Conservation (phyloP, 257 asterid genomes). For the Solanum medicagineum region DNA sequence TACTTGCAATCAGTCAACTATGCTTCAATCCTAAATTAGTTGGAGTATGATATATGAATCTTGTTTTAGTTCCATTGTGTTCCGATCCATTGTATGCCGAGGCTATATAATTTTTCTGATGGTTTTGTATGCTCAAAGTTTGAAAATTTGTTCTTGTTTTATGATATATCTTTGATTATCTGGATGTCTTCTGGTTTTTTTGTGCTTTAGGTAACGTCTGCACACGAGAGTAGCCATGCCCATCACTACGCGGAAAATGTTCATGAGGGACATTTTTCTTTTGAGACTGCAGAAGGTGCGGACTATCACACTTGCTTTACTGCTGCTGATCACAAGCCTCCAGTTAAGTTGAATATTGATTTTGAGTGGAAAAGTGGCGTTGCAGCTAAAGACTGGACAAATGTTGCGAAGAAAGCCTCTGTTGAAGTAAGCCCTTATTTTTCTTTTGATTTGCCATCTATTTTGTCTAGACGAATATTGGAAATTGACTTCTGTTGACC, state of each 20-base stretch:
- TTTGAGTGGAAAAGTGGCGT: constrained; percentile 91
- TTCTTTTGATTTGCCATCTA: neutral
- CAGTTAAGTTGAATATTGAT: constrained; percentile 48
- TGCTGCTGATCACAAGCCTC: constrained; percentile 62
- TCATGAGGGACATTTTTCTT: constrained; percentile 73
- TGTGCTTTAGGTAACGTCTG: constrained; percentile 57
- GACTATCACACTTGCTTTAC: constrained; percentile 84
- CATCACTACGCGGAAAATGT: constrained; percentile 78
- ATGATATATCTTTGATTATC: neutral
- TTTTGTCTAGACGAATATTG: neutral
- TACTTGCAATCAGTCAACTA: neutral
- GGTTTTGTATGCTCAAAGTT: neutral
- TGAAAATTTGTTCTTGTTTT: neutral
- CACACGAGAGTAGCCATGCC: constrained; percentile 61
- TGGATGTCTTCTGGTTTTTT: neutral
- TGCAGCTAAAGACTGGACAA: constrained; percentile 92
- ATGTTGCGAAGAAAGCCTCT: constrained; percentile 83
- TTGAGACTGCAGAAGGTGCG: constrained; percentile 73
- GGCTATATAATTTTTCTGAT: neutral
- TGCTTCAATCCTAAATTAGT: neutral
- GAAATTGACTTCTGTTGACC: neutral
- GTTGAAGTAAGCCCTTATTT: constrained; percentile 51
- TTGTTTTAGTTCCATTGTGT: neutral
- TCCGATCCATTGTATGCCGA: neutral
- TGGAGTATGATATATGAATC: neutral